Evolutionary conservation across 1,284 basidiomycete species (phyloP), one percentile per base, ranked within the genome.

Genomic region (Mycosarcoma mackinlayi): DNA sequence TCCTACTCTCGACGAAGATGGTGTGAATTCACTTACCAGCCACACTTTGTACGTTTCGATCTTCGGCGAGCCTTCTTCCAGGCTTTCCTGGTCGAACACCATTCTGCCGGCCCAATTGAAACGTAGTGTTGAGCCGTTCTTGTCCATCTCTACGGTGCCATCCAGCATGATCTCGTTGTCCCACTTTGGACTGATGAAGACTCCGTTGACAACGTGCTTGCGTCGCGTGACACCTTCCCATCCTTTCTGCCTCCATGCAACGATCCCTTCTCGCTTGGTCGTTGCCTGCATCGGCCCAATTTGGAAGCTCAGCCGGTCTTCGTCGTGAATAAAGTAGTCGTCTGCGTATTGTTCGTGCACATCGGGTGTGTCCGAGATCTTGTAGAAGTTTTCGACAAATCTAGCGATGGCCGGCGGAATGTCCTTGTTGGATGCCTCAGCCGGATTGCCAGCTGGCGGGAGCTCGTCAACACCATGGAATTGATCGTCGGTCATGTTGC

Each of bases 51-150:
- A 72, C 6, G 42, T 49, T 30, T 72, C 68, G 31, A 72, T 72
- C 46, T 59, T 57, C 10, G 63, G 68, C 19, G 48, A 21, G n/a
- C 55, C 58, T 13, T 56, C 38, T 4, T 66, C 59, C 14, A 72
- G 40, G 35, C 63, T 72, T 40, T 62, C 27, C 24, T 52, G 34
- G 40, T 68, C 68, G 39, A 75, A 75, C 21, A 62, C 69, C 73
- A 75, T 75, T 27, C 68, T 44, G 10, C 73, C 73, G 9, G 59
- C 73, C 73, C 73, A 75, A 34, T 66, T 64, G 51, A 67, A 70
- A 31, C 42, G 54, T 34, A 67, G 45, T 6, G 64, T 65, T 7
- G 48, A 23, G 23, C 73, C 73, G 23, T 69, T 69, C 63, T 67
- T 64, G 44, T 67, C 59, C 68, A 63, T 64, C 48, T 74, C 69